Evolutionary conservation across 208 protist species (phyloP).

Genomic region (Trichomonas gallinae): DNA sequence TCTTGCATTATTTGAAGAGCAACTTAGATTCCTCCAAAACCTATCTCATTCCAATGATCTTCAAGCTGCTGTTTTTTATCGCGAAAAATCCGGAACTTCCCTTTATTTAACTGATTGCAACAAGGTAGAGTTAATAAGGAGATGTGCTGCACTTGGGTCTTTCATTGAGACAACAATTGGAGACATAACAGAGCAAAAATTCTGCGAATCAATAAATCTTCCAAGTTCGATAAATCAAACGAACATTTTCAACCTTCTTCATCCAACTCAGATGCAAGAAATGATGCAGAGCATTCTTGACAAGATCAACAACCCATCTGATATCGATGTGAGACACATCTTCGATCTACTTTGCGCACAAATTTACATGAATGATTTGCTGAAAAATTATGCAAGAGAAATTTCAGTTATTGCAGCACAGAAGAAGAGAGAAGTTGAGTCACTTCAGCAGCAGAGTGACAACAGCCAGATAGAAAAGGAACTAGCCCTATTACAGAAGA

Average conservation of each 20-base stretch:
- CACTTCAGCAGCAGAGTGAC: background rate
- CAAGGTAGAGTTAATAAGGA: background rate
- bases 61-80: background rate
- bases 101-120: background rate
- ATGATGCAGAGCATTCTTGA: background rate
- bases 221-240: background rate
- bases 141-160: background rate
- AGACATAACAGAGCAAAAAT: background rate
- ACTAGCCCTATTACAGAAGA: background rate
- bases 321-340: background rate
- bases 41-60: background rate
- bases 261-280: background rate
- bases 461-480: background rate
- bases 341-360: background rate
- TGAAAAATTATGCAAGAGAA: slow-evolving; percentile 12
- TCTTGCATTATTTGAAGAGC: background rate
- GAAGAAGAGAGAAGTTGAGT: background rate
- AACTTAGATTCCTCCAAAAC: background rate
- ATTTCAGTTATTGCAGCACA: background rate
- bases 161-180: slow-evolving; percentile 2
- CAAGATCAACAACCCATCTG: background rate
- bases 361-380: background rate
- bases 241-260: background rate
- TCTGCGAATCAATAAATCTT: background rate
- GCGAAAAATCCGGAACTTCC: too few relatives aligned